Percentiles rank a stretch among this genome's conserved stretches.
These are phyloP conservation scores for Westerdykella aurantiaca DNA, from an alignment of 2,329 filamentous ascomycete genomes.

Conservation along the genomic window DNA sequence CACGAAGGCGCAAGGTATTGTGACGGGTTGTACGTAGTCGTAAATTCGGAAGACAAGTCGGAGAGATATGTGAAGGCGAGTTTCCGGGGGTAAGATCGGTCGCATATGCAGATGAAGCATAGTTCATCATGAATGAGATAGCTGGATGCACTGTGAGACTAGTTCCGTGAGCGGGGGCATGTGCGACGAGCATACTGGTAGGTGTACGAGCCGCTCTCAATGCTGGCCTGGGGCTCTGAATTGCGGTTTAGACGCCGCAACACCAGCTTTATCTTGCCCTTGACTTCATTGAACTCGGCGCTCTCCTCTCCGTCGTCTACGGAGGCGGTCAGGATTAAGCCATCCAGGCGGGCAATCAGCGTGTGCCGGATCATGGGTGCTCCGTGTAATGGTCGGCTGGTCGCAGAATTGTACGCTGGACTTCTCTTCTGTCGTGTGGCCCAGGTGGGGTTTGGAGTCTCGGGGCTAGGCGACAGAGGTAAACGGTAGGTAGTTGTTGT, in stretches of 20 bases:
- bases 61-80: constrained; percentile 97
- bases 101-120: constrained; percentile 90
- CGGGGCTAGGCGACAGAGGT: not conserved
- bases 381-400: not conserved
- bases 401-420: no score
- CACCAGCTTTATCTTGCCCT: constrained; percentile 84
- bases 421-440: not conserved
- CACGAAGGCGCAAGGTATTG: constrained; percentile 70
- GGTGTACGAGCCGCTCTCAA: constrained; percentile 77
- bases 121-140: constrained; percentile 80
- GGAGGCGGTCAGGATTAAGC: constrained; percentile 89
- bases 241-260: constrained; percentile 83
- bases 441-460: not conserved
- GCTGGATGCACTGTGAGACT: constrained; percentile 42
- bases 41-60: constrained; percentile 87
- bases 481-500: constrained; percentile 1
- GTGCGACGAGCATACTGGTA: constrained; percentile 62
- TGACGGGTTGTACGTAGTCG: constrained; percentile 67
- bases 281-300: constrained; percentile 75
- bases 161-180: not conserved
- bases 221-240: constrained; percentile 83
- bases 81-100: constrained; percentile 91
- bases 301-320: constrained; percentile 79
- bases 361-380: constrained; percentile 76
- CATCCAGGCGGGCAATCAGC: constrained; percentile 89